These are phyloP conservation scores for Candida montana DNA, from an alignment of 805 yeast species.

Conservation along the genomic window DNA sequence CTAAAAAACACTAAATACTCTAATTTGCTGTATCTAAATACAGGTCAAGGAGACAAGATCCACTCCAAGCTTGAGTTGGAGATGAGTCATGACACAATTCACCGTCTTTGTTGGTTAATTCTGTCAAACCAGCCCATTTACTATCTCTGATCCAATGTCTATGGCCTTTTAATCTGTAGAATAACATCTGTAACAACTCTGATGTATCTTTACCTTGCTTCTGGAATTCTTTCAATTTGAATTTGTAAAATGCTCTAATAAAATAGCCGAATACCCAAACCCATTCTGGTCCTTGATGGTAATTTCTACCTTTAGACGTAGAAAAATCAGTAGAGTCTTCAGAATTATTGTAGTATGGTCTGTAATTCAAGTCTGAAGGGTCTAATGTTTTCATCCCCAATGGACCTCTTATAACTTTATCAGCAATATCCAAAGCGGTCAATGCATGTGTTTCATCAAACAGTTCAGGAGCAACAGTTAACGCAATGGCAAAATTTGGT, in stretches of 20 bases:
- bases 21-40: constrained; percentile 45
- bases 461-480: constrained; percentile 92
- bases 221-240: constrained; percentile 40
- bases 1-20: too few species aligned
- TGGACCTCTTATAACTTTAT: constrained; percentile 73
- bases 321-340: constrained; percentile 83
- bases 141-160: constrained; percentile 66
- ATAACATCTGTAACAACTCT: constrained; percentile 52
- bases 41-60: constrained; percentile 78
- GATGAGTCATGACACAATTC: constrained; percentile 77
- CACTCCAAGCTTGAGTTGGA: constrained; percentile 97
- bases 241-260: constrained; percentile 64
- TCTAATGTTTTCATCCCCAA: constrained; percentile 89
- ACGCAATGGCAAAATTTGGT: constrained; percentile 88
- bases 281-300: constrained; percentile 99
- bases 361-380: constrained; percentile 85
- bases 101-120: constrained; percentile 86
- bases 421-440: constrained; percentile 67
- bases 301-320: constrained; percentile 91
- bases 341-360: constrained; percentile 82
- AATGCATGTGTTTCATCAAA: constrained; percentile 59
- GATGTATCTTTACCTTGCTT: constrained; percentile 30
- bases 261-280: constrained; percentile 89
- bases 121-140: constrained; percentile 92
- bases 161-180: constrained; percentile 58